Percentiles rank a stretch among this genome's conserved stretches.
phyloP scores from a whole-genome alignment of 306 rosid genomes.

The Elaeagnus macrophylla region DNA sequence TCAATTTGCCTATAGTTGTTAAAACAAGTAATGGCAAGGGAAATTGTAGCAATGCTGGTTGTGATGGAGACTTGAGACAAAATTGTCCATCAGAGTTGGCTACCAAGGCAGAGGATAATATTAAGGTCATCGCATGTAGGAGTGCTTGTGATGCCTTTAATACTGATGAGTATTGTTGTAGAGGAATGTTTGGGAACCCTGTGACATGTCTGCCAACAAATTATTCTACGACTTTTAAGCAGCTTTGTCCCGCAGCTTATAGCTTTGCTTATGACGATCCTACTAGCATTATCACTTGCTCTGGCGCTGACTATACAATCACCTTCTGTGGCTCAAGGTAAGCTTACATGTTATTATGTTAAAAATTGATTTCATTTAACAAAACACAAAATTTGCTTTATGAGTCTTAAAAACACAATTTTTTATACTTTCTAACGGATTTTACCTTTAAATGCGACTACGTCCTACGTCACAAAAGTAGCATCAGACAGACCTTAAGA shows the following conservation, averaged over 20 bases:
- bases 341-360: too few relatives aligned
- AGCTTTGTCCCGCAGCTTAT: conserved; percentile 44
- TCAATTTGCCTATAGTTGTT: conserved; percentile 48
- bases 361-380: too few relatives aligned
- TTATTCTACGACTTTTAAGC: conserved; percentile 48
- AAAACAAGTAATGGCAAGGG: conserved; percentile 44
- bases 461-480: too few relatives aligned
- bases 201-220: conserved; percentile 38
- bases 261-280: conserved; percentile 49
- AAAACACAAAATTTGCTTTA: neutral
- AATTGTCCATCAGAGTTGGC: conserved; percentile 38
- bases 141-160: conserved; percentile 47
- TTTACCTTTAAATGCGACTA: too few relatives aligned
- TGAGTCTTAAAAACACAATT: too few relatives aligned
- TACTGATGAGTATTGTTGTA: conserved; percentile 50
- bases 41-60: conserved; percentile 46
- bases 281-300: conserved; percentile 40
- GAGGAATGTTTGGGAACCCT: conserved; percentile 39
- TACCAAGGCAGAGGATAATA: conserved; percentile 24
- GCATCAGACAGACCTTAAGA: too few relatives aligned
- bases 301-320: conserved; percentile 35
- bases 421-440: too few relatives aligned
- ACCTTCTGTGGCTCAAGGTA: conserved; percentile 56
- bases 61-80: conserved; percentile 53
- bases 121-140: conserved; percentile 40